Evolutionary conservation across 2,329 filamentous ascomycete species (phyloP).

Genomic region (Pseudocercospora macadamiae): DNA sequence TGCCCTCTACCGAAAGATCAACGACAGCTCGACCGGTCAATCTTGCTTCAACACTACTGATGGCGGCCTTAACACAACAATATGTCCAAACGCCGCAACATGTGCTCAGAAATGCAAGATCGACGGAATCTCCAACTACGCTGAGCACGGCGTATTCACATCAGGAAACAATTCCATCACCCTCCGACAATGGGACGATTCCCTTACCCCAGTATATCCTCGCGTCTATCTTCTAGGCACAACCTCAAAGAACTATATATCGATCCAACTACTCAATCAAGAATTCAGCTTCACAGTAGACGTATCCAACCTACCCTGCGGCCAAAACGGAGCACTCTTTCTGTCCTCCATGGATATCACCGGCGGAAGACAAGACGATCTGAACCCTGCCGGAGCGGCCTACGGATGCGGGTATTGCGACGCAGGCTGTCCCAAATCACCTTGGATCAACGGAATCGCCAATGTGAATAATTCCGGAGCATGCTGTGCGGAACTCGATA

Average conservation of each 20-base stretch:
- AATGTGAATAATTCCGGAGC: neutral
- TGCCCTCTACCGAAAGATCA: neutral
- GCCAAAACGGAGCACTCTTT: neutral
- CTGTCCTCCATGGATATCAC: neutral
- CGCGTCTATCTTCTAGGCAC: neutral
- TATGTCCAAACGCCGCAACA: neutral
- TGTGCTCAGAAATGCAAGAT: neutral
- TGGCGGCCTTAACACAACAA: neutral
- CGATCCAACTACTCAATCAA: neutral
- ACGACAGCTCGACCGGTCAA: neutral
- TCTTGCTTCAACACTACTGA: neutral
- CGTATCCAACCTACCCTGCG: neutral
- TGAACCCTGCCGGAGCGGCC: neutral
- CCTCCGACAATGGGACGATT: neutral
- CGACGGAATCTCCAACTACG: neutral
- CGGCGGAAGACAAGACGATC: neutral
- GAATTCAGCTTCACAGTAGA: neutral
- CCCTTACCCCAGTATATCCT: neutral
- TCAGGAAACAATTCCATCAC: neutral
- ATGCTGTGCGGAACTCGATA: neutral
- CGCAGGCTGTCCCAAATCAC: neutral
- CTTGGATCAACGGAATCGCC: neutral
- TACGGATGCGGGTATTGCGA: neutral
- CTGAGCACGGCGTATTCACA: neutral
- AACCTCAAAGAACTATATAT: neutral